These are phyloP conservation scores for Guadua angustifolia DNA, from an alignment of 176 grass and related monocot species.

Conservation along the genomic window DNA sequence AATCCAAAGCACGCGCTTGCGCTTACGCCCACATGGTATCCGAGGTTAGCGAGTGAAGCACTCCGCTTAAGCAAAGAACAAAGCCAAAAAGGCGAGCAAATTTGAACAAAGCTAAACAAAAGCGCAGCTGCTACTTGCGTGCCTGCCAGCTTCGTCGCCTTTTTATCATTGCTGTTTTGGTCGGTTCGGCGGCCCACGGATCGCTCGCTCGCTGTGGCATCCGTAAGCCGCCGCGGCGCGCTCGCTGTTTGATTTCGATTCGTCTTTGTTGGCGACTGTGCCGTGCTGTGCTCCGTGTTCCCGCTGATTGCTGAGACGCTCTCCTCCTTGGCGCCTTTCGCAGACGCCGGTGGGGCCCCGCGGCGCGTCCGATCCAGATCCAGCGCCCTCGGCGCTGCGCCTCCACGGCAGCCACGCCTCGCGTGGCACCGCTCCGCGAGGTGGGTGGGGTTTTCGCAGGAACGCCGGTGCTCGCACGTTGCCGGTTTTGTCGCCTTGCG, in stretches of 20 bases:
- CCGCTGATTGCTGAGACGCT: constrained; percentile 23
- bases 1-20: neutral
- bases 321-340: constrained; percentile 34
- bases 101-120: constrained; percentile 36
- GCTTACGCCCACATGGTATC: constrained; percentile 26
- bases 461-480: constrained; percentile 19
- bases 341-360: constrained; percentile 46
- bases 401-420: constrained; percentile 38
- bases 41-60: constrained; percentile 20
- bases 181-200: constrained; percentile 5
- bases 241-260: neutral
- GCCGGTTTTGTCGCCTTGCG: constrained; percentile 24
- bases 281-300: constrained; percentile 8
- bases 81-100: constrained; percentile 33
- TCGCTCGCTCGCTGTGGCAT: constrained; percentile 9
- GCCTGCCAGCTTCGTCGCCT: constrained; percentile 35
- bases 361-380: constrained; percentile 56
- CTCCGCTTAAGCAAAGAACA: constrained; percentile 42
- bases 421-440: constrained; percentile 52
- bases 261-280: constrained; percentile 19
- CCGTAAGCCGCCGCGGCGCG: constrained; percentile 24
- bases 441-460: constrained; percentile 34
- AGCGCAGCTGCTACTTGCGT: neutral
- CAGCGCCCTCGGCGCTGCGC: constrained; percentile 33
- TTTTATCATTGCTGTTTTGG: constrained; percentile 53